A percentile compares a stretch with the other conserved stretches of the same genome.
Conservation (phyloP, 805 yeast species). For the Suhomyces canberraensis region DNA sequence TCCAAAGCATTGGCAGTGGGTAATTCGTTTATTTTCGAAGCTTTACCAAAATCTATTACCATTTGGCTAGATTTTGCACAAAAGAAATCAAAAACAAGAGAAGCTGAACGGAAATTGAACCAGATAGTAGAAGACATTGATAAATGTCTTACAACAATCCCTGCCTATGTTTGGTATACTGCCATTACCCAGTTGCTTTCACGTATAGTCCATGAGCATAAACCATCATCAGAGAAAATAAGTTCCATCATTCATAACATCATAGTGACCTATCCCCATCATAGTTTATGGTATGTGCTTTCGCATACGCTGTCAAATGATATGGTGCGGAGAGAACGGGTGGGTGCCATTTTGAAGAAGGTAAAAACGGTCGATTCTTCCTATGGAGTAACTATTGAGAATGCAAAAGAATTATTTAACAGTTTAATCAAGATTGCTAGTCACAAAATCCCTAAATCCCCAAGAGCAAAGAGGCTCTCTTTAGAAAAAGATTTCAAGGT, state of each 20-base stretch:
- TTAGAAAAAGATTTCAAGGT: constrained; percentile 42
- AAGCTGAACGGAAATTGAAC: constrained; percentile 36
- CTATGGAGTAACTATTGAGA: constrained; percentile 16
- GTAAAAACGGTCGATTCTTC: constrained; percentile 11
- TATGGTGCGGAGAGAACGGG: constrained; percentile 24
- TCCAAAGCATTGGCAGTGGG: constrained; percentile 60
- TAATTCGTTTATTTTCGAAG: constrained; percentile 68
- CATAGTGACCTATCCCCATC: constrained; percentile 67
- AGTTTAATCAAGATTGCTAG: constrained; percentile 44
- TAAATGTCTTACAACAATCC: constrained; percentile 46
- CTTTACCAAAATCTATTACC: constrained; percentile 85
- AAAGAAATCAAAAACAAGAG: constrained; percentile 18
- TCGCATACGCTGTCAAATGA: constrained; percentile 64
- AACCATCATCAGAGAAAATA: constrained; percentile 53
- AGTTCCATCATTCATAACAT: constrained; percentile 56
- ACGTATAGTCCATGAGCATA: constrained; percentile 64
- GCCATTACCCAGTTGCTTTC: constrained; percentile 85
- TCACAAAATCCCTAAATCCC: constrained; percentile 33
- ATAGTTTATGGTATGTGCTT: constrained; percentile 80
- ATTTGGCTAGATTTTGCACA: constrained; percentile 82
- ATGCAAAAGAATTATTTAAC: constrained; percentile 37
- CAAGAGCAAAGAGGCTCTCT: constrained; percentile 31
- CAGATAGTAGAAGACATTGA: constrained; percentile 49
- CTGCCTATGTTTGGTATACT: constrained; percentile 63
- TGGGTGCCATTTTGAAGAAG: constrained; percentile 19